A percentile compares a stretch with the other conserved stretches of the same genome.
Conservation (phyloP, 2,329 filamentous ascomycete genomes). For the Acrodontium crateriforme region DNA sequence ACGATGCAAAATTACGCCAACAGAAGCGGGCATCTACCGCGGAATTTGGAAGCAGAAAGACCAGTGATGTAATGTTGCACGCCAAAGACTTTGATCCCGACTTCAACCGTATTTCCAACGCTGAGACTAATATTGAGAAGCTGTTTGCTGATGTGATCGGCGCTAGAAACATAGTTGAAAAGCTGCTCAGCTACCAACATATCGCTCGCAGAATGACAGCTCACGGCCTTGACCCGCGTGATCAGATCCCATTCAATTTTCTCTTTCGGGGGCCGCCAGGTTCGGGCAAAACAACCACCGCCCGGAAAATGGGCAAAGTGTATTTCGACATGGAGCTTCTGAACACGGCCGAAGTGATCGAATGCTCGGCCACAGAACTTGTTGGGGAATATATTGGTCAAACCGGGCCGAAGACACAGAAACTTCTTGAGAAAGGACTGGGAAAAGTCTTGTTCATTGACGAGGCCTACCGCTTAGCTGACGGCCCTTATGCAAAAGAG, state of each 20-base stretch:
- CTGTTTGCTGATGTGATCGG: slow-evolving; percentile 49
- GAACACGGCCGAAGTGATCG: slow-evolving; percentile 43
- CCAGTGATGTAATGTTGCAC: slow-evolving; percentile 23
- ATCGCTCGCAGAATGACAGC: slow-evolving; percentile 38
- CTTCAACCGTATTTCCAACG: slow-evolving; percentile 37
- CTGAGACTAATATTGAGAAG: slow-evolving; percentile 35
- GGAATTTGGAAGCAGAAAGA: slow-evolving; percentile 12
- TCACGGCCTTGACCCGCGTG: slow-evolving; percentile 40
- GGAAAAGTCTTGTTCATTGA: slow-evolving; percentile 59
- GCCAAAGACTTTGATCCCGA: slow-evolving; percentile 46
- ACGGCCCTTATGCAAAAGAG: slow-evolving; percentile 43
- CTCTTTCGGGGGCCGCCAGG: slow-evolving; percentile 54
- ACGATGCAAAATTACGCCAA: slow-evolving; percentile 40
- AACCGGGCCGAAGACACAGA: slow-evolving; percentile 51
- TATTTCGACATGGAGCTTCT: slow-evolving; percentile 65
- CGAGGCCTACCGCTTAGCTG: slow-evolving; percentile 53
- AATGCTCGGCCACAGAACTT: slow-evolving; percentile 55
- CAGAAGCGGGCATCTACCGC: slow-evolving; percentile 28
- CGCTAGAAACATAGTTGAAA: slow-evolving; percentile 38
- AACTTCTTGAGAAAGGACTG: slow-evolving; percentile 46
- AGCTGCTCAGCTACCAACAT: slow-evolving; percentile 42
- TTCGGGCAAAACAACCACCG: slow-evolving; percentile 63
- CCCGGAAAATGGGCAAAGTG: slow-evolving; percentile 59
- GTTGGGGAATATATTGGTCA: slow-evolving; percentile 57
- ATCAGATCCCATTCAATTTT: slow-evolving; percentile 52